Evolutionary conservation across 129 eudicot species (phyloP).

Genomic region (Saposhnikovia divaricata): DNA sequence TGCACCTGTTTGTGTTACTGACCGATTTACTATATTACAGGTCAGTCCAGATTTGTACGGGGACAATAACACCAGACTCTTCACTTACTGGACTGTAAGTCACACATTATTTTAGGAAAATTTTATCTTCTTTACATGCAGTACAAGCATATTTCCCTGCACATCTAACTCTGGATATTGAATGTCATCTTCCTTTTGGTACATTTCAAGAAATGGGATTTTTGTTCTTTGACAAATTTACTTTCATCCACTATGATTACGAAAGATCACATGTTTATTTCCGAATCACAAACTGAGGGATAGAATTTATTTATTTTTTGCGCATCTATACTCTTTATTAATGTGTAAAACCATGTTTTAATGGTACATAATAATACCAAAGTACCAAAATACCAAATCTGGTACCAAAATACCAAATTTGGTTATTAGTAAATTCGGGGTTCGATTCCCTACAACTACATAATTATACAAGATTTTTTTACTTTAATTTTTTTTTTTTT

Average conservation of each 20-base stretch:
- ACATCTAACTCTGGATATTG: not conserved
- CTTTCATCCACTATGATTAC: not conserved
- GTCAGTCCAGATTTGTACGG: conserved; percentile 87
- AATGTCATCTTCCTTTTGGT: not conserved
- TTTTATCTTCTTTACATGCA: not conserved
- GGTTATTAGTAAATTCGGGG: no score
- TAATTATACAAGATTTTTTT: no score
- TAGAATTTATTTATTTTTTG: not conserved
- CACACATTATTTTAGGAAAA: not conserved
- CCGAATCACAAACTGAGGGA: not conserved
- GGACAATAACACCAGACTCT: conserved; percentile 82
- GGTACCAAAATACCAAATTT: no score
- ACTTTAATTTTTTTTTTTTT: no score
- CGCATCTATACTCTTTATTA: no score
- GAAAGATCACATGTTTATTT: not conserved
- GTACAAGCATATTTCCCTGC: not conserved
- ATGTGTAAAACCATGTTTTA: no score
- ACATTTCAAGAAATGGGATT: not conserved
- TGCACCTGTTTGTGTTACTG: conserved; percentile 2
- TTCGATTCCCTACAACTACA: no score
- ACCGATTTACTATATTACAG: conserved; percentile 28
- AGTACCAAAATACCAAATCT: no score
- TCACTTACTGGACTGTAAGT: conserved; percentile 96
- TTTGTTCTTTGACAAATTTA: not conserved
- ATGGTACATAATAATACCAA: no score